Evolutionary conservation across 371 early-diverging fungal genomes (phyloP), one percentile per base, ranked within the genome.

Genomic region (Mortierella sp.): DNA sequence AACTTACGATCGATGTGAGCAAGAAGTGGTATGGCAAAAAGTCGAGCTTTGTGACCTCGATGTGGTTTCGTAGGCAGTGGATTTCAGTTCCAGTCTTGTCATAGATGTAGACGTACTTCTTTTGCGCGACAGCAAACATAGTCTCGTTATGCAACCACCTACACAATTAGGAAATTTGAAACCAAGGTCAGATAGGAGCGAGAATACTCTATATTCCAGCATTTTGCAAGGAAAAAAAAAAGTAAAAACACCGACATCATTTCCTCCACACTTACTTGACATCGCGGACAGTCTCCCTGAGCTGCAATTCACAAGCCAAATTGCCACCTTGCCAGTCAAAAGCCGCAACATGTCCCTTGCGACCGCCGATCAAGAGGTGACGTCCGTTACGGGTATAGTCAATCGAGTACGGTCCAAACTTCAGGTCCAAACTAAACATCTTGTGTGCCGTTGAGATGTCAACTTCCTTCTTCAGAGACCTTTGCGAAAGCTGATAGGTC

Each of bases 1-100:
- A 27, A 83, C 85, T 53, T 81, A 92, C 91, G 41, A 94, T 86
- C 14, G 95, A 85, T 41, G 90, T 90, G 34, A 99, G 87, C 70
- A 99, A 81, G 79, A 94, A 99, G 78, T 99, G 99, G 82, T 97
- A 96, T 12, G 98, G 99, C 60, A 99, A 80, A 80, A 95, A 99
- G 56, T 95, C 95, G 46, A 99, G 81, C 56, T 86, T 85, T 70
- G 87, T 91, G 26, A 92, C 92, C 70, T 94, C 93, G 14, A 84
- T 83, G 70, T 97, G 96, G 42, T 94, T 88, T 60, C 91, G 84
- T 65, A 99, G 71, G 50, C 94, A 93, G 81, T 99, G 99, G 28
- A 99, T 79, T 82, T 99, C 99, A 21, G 92, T 80, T 26, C 99
- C 99, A 6, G 87, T 86, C 59, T 92, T 86, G 82, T 99, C 97